Conservation (phyloP, 2,329 filamentous ascomycete genomes). For the Davidsoniella eucalypti region DNA sequence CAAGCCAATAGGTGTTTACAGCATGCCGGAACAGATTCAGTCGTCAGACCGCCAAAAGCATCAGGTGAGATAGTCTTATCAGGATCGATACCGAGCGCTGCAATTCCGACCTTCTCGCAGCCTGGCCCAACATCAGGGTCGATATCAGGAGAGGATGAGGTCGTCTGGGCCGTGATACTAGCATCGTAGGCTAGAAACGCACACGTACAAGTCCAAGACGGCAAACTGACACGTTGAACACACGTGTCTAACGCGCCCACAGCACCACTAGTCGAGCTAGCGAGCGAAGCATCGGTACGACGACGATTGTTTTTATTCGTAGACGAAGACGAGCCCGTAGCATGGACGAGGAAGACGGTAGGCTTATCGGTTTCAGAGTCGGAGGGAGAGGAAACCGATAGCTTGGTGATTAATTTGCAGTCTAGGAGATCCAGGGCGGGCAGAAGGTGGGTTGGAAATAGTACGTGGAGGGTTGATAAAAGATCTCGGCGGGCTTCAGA, state of each 20-base stretch:
- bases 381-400: background rate
- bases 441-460: constrained; percentile 68
- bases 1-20: constrained; percentile 90
- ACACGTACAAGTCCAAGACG: constrained; percentile 80
- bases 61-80: background rate
- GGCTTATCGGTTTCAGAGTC: background rate
- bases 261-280: no score
- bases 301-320: background rate
- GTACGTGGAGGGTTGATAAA: constrained; percentile 66
- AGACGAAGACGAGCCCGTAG: background rate
- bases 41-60: constrained; percentile 34
- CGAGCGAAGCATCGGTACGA: background rate
- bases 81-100: constrained; percentile 15
- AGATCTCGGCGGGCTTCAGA: constrained; percentile 20
- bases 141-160: no score
- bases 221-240: constrained; percentile 38
- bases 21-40: constrained; percentile 29
- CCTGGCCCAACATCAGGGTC: background rate
- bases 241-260: background rate
- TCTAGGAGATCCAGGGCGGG: constrained; percentile 82
- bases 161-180: background rate
- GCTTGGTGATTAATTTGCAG: constrained; percentile 43
- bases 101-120: background rate
- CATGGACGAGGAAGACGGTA: background rate
- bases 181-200: constrained; percentile 64